Percentiles rank a stretch among this genome's conserved stretches.
Evolutionary conservation across 2,329 filamentous ascomycete genomes (phyloP).

Genomic region (Trichoderma polysporum): DNA sequence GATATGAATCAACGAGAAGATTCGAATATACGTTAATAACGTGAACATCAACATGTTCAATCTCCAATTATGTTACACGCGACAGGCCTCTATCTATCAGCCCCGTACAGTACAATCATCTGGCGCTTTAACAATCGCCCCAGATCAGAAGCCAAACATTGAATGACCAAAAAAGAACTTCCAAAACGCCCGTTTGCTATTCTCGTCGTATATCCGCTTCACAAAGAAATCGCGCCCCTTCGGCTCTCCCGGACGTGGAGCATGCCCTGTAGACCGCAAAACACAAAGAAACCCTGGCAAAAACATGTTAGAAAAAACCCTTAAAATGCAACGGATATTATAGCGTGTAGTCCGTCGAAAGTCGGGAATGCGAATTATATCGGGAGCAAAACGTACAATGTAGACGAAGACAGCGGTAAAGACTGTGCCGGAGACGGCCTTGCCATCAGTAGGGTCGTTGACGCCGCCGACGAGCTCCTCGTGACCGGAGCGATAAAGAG

Average conservation of each 20-base stretch:
- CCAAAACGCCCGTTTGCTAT: not conserved
- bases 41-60: not conserved
- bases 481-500: constrained; percentile 76
- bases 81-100: not conserved
- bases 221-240: constrained; percentile 79
- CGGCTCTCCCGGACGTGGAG: constrained; percentile 81
- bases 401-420: constrained; percentile 90
- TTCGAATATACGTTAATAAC: not conserved
- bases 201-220: constrained; percentile 24
- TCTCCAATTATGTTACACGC: not conserved
- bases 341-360: not conserved
- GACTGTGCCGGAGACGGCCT: constrained; percentile 77
- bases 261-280: constrained; percentile 86
- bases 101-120: not conserved
- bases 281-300: constrained; percentile 79
- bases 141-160: constrained; percentile 2
- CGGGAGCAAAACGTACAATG: constrained; percentile 59
- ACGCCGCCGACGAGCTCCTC: constrained; percentile 79
- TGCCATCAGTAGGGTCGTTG: constrained; percentile 69
- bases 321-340: not conserved
- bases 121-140: not conserved
- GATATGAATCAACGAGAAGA: not conserved
- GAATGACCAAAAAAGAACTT: not conserved
- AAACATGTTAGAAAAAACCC: not conserved
- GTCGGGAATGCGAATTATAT: not conserved